Evolutionary conservation across 2,329 filamentous ascomycete species (phyloP).

Genomic region (Colletotrichum cuscutae): DNA sequence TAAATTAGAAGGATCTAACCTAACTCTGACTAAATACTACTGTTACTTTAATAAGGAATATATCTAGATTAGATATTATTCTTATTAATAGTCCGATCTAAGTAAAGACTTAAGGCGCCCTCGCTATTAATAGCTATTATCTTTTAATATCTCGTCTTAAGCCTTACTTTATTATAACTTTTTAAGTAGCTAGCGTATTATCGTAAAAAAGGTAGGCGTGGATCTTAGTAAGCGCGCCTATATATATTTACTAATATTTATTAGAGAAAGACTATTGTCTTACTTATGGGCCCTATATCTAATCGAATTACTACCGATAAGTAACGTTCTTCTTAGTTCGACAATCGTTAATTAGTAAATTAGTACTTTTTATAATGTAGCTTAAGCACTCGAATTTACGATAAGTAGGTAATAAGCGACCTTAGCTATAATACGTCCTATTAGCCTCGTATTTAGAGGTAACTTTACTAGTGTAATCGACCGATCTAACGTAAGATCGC

Average conservation of each 20-base stretch:
- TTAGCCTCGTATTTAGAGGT: neutral
- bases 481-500: too few relatives aligned
- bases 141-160: neutral
- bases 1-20: too few relatives aligned
- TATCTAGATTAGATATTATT: too few relatives aligned
- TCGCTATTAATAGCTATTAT: too few relatives aligned
- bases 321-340: neutral
- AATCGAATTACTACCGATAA: neutral
- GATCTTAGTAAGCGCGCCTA: neutral
- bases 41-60: too few relatives aligned
- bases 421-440: neutral
- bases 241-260: neutral
- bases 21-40: too few relatives aligned
- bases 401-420: neutral
- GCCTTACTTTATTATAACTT: neutral
- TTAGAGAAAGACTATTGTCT: neutral
- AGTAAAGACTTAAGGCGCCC: too few relatives aligned
- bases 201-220: neutral
- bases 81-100: too few relatives aligned
- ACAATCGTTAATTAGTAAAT: neutral
- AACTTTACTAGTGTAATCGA: neutral
- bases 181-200: neutral
- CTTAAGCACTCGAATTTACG: too few relatives aligned
- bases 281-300: neutral
- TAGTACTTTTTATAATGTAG: too few relatives aligned